Evolutionary conservation across 1,284 basidiomycete species (phyloP).

Genomic region (Termitomyces sp.): DNA sequence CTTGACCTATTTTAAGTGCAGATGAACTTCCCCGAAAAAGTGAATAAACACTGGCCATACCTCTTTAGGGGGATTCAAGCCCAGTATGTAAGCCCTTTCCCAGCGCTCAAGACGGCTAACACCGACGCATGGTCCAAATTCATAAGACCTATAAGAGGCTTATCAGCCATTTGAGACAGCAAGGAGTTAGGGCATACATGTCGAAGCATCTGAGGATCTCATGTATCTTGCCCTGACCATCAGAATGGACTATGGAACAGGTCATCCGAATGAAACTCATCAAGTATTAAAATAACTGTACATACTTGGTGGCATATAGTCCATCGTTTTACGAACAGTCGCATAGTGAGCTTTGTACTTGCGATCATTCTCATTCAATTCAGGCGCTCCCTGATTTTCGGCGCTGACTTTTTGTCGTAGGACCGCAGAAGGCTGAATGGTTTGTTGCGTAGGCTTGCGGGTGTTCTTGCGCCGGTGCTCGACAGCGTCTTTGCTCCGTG

Average conservation of each 20-base stretch:
- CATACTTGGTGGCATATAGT: slow-evolving; percentile 56
- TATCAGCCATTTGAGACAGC: background rate
- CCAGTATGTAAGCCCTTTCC: slow-evolving; percentile 79
- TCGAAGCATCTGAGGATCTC: slow-evolving; percentile 80
- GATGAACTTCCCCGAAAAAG: background rate
- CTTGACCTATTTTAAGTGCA: slow-evolving; percentile 52
- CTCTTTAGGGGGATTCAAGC: slow-evolving; percentile 80
- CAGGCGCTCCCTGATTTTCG: slow-evolving; percentile 17
- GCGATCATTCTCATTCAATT: slow-evolving; percentile 40
- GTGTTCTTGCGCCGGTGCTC: slow-evolving; percentile 3
- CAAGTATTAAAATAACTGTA: slow-evolving; percentile 11
- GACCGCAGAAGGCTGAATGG: background rate
- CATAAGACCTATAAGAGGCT: slow-evolving; percentile 49
- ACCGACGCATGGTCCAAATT: slow-evolving; percentile 85
- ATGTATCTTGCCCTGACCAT: slow-evolving; percentile 58
- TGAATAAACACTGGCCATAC: slow-evolving; percentile 36
- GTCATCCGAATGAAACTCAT: background rate
- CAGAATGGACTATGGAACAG: slow-evolving; percentile 48
- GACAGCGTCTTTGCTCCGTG: slow-evolving; percentile 5
- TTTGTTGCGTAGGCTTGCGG: background rate
- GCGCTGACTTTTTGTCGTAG: slow-evolving; percentile 7
- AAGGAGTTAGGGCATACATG: slow-evolving; percentile 39
- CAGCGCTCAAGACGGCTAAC: slow-evolving; percentile 82
- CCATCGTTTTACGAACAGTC: slow-evolving; percentile 44
- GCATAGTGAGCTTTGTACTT: slow-evolving; percentile 43